A percentile compares a stretch with the other conserved stretches of the same genome.
Conservation (phyloP, 2,329 filamentous ascomycete genomes). For the Cryphonectria japonica region DNA sequence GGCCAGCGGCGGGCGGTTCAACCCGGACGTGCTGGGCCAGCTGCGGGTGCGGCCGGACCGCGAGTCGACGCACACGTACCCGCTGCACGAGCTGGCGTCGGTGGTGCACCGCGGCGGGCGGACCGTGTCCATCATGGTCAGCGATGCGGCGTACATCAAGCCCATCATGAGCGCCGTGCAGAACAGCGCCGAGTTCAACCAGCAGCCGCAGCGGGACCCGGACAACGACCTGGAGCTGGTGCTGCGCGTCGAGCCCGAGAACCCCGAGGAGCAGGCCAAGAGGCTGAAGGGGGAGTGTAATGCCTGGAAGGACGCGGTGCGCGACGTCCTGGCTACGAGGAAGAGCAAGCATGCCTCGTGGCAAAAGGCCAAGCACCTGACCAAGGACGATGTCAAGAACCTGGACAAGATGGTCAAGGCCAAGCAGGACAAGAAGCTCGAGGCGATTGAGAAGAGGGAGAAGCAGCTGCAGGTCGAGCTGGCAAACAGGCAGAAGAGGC, state of each 20-base stretch:
- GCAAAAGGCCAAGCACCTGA: constrained; percentile 48
- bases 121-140: constrained; percentile 42
- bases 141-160: constrained; percentile 51
- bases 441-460: constrained; percentile 54
- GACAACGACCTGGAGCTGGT: constrained; percentile 64
- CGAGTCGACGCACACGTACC: constrained; percentile 42
- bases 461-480: constrained; percentile 51
- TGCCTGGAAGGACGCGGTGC: constrained; percentile 55
- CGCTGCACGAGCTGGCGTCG: constrained; percentile 59
- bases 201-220: constrained; percentile 61
- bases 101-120: constrained; percentile 53
- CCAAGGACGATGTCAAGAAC: constrained; percentile 46
- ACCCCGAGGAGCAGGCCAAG: constrained; percentile 49
- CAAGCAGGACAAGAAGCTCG: constrained; percentile 57
- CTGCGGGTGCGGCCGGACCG: constrained; percentile 45
- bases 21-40: constrained; percentile 52
- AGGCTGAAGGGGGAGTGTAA: constrained; percentile 52
- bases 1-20: constrained; percentile 53
- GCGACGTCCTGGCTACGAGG: constrained; percentile 51
- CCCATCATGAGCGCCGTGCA: constrained; percentile 61
- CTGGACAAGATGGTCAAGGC: constrained; percentile 55
- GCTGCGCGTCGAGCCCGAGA: constrained; percentile 57
- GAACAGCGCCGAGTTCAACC: constrained; percentile 57
- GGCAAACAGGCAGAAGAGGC: constrained; percentile 33
- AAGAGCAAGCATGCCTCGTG: constrained; percentile 55